phyloP scores from a whole-genome alignment of 805 yeast species.

The Vanderwaltozyma verrucispora region DNA sequence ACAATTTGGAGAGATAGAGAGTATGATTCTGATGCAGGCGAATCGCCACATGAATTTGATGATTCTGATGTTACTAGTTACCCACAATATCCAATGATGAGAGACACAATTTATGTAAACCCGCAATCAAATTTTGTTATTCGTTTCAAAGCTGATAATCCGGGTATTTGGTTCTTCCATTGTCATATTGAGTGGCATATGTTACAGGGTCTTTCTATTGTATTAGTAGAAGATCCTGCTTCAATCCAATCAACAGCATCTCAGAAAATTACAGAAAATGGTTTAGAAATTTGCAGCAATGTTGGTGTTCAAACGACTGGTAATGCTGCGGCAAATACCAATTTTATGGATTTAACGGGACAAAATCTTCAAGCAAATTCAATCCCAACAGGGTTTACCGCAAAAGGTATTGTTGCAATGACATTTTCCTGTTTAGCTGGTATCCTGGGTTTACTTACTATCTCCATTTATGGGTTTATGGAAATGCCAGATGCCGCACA shows the following conservation, averaged over 20 bases:
- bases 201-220: constrained; percentile 69
- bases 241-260: constrained; percentile 35
- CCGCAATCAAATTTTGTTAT: constrained; percentile 59
- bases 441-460: constrained; percentile 65
- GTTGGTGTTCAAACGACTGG: constrained; percentile 48
- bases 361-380: constrained; percentile 55
- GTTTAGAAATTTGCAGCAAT: constrained; percentile 47
- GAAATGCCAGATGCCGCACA: constrained; percentile 65
- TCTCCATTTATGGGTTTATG: constrained; percentile 76
- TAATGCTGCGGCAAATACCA: constrained; percentile 82
- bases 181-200: constrained; percentile 86
- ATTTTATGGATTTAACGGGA: constrained; percentile 61
- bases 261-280: constrained; percentile 54
- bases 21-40: constrained; percentile 41
- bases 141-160: constrained; percentile 74
- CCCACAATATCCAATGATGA: constrained; percentile 50
- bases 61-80: constrained; percentile 42
- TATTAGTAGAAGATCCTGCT: constrained; percentile 61
- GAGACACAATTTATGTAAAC: constrained; percentile 65
- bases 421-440: constrained; percentile 86
- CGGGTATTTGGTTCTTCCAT: constrained; percentile 93
- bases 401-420: constrained; percentile 89
- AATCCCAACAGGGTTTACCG: constrained; percentile 86
- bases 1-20: constrained; percentile 60
- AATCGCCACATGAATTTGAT: constrained; percentile 45